Conservation (phyloP, 371 early-diverging fungal genomes). For the Mortierella sp. region DNA sequence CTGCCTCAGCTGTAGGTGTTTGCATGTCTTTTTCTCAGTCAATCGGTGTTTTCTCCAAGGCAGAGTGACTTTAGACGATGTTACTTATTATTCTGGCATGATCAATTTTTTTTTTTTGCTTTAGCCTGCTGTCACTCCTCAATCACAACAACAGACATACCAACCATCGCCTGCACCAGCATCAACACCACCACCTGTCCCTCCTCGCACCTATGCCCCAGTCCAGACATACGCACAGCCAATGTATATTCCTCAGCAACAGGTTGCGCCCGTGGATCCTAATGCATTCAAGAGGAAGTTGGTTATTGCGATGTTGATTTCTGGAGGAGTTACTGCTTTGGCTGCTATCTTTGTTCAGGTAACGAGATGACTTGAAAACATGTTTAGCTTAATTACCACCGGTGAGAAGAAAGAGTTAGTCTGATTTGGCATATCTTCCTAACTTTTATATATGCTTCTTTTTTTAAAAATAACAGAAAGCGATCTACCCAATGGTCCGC, state of each 20-base stretch:
- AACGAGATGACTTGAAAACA: background rate
- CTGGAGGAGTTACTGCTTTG: slow-evolving; percentile 49
- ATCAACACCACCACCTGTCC: slow-evolving; percentile 50
- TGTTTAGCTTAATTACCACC: background rate
- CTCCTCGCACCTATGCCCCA: slow-evolving; percentile 57
- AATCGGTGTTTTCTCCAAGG: background rate
- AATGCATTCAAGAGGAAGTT: slow-evolving; percentile 52
- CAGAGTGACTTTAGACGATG: background rate
- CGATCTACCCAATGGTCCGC: slow-evolving; percentile 53
- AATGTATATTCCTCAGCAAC: slow-evolving; percentile 31
- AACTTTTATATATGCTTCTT: slow-evolving; percentile 7
- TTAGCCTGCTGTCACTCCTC: slow-evolving; percentile 17
- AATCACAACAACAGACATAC: slow-evolving; percentile 11
- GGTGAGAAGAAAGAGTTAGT: background rate
- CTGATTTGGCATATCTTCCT: background rate
- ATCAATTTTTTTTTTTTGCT: background rate
- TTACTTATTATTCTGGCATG: too few species aligned
- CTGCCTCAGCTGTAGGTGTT: slow-evolving; percentile 21
- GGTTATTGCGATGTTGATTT: slow-evolving; percentile 53
- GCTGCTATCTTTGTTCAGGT: slow-evolving; percentile 55
- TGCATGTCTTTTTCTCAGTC: background rate
- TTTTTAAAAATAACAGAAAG: slow-evolving; percentile 31
- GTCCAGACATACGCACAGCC: slow-evolving; percentile 25
- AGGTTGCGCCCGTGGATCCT: slow-evolving; percentile 31
- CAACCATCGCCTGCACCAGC: slow-evolving; percentile 11